These are phyloP conservation scores for Chrysanthemum seticuspe DNA, from an alignment of 129 eudicot species.

Conservation along the genomic window DNA sequence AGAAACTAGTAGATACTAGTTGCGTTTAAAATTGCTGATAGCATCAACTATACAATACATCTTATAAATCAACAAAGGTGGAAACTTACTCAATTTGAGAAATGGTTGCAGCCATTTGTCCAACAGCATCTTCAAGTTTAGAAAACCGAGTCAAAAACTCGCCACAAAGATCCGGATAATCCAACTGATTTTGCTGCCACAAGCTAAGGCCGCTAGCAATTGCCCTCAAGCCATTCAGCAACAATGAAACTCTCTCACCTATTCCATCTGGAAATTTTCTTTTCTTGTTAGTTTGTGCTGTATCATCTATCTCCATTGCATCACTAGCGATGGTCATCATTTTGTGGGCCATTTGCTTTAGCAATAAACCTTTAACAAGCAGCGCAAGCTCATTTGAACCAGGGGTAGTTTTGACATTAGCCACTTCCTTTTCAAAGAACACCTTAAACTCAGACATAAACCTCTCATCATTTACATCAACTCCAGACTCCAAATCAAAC, in stretches of 20 bases:
- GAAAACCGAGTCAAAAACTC: slow-evolving; percentile 58
- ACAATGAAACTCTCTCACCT: slow-evolving; percentile 61
- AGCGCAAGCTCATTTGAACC: slow-evolving; percentile 37
- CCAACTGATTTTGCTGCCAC: slow-evolving; percentile 53
- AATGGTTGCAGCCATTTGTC: slow-evolving; percentile 52
- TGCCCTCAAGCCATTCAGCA: slow-evolving; percentile 69
- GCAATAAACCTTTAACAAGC: slow-evolving; percentile 42
- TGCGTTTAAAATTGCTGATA: no score
- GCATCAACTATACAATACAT: neutral
- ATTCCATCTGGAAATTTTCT: slow-evolving; percentile 53
- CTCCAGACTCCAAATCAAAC: slow-evolving; percentile 61
- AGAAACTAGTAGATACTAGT: neutral
- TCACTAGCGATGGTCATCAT: slow-evolving; percentile 20
- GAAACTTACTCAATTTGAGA: slow-evolving; percentile 38
- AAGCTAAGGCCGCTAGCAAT: slow-evolving; percentile 58
- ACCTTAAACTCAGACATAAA: slow-evolving; percentile 82
- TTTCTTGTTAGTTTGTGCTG: slow-evolving; percentile 47
- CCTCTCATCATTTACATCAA: slow-evolving; percentile 48
- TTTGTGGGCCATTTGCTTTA: slow-evolving; percentile 48
- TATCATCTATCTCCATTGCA: slow-evolving; percentile 51
- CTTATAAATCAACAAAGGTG: neutral
- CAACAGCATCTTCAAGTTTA: slow-evolving; percentile 60
- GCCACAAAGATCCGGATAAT: slow-evolving; percentile 41
- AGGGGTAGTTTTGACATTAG: slow-evolving; percentile 39
- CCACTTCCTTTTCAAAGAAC: slow-evolving; percentile 76